A percentile compares a stretch with the other conserved stretches of the same genome.
phyloP scores from a whole-genome alignment of 441 rosid species.

The Jatropha multifida region DNA sequence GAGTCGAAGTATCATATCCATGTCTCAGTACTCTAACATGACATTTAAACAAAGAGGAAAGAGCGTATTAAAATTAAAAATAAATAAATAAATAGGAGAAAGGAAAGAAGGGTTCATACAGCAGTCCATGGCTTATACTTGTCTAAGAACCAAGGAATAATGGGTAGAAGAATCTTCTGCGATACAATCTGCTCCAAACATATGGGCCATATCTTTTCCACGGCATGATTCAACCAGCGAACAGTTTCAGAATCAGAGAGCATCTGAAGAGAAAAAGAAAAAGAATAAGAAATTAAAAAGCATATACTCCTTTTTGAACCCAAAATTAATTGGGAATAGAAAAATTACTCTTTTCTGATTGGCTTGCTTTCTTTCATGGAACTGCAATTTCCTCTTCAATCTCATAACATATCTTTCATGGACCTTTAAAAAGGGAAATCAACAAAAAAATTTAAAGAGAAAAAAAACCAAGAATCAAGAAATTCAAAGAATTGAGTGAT shows the following conservation, averaged over 20 bases:
- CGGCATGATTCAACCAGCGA: conserved; percentile 81
- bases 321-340: not conserved
- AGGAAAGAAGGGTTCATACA: conserved; percentile 37
- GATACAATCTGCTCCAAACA: conserved; percentile 90
- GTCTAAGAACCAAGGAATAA: conserved; percentile 93
- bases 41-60: not conserved
- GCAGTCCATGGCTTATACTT: conserved; percentile 98
- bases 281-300: not conserved
- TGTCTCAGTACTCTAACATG: not conserved
- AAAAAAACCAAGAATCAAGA: not conserved
- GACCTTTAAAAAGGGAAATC: conserved; percentile 41
- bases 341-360: conserved; percentile 67
- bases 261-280: conserved; percentile 37
- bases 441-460: not conserved
- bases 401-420: conserved; percentile 69
- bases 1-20: not conserved
- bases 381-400: conserved; percentile 63
- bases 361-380: conserved; percentile 64
- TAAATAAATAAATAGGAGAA: conserved; percentile 8
- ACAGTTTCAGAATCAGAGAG: conserved; percentile 84
- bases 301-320: not conserved
- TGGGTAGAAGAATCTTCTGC: conserved; percentile 84
- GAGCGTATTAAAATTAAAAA: not conserved
- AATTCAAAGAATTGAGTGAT: no score
- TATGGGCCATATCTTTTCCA: conserved; percentile 90